phyloP scores from a whole-genome alignment of 805 yeast genomes.

The Candida pini region DNA sequence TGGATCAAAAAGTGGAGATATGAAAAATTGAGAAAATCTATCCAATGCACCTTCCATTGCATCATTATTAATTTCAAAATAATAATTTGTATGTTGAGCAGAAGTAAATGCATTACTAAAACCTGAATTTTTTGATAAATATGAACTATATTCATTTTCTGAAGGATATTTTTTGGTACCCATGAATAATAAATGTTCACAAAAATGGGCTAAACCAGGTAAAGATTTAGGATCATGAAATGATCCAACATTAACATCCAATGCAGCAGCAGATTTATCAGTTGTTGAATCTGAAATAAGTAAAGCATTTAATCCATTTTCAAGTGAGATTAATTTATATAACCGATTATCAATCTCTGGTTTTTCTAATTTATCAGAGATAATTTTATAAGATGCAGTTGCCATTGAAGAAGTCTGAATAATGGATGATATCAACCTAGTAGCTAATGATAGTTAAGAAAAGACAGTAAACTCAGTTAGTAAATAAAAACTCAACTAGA shows the following conservation, averaged over 20 bases:
- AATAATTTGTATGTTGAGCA: constrained; percentile 83
- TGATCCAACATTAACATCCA: constrained; percentile 76
- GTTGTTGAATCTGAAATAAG: constrained; percentile 64
- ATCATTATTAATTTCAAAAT: constrained; percentile 74
- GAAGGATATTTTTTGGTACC: constrained; percentile 72
- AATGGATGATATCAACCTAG: no score
- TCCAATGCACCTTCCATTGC: constrained; percentile 84
- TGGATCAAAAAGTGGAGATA: constrained; percentile 68
- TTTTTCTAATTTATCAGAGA: constrained; percentile 27
- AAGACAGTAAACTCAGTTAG: no score
- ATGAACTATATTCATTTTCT: constrained; percentile 71
- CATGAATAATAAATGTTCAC: constrained; percentile 70
- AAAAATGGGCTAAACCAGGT: constrained; percentile 77
- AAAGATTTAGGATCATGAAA: constrained; percentile 59
- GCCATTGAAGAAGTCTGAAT: not conserved
- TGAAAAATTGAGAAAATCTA: constrained; percentile 89
- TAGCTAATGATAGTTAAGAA: no score
- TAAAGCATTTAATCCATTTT: constrained; percentile 54
- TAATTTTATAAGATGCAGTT: constrained; percentile 5
- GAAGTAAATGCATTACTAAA: constrained; percentile 90
- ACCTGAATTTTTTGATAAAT: constrained; percentile 79
- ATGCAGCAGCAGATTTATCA: constrained; percentile 72
- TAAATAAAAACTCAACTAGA: no score
- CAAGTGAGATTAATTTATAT: constrained; percentile 59
- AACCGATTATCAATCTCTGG: constrained; percentile 66